phyloP scores from a whole-genome alignment of 164 flowering plant species.

The Macadamia tetraphylla region DNA sequence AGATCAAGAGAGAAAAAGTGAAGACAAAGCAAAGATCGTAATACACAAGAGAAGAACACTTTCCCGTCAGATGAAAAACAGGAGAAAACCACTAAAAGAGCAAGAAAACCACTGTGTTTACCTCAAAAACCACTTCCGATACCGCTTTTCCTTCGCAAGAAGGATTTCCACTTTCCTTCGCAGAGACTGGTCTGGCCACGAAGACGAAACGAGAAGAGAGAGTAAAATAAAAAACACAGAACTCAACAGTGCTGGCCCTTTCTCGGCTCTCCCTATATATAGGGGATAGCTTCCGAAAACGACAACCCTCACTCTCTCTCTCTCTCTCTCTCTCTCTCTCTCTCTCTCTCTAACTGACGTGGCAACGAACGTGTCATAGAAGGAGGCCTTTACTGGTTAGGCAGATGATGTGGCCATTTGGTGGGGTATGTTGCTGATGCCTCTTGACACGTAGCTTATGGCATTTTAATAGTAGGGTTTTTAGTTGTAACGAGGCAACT shows the following conservation, averaged over 20 bases:
- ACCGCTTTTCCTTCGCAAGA: not conserved
- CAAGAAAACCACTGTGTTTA: not conserved
- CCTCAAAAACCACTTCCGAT: slow-evolving; percentile 1
- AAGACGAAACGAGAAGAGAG: too few relatives aligned
- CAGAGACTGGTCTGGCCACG: too few relatives aligned
- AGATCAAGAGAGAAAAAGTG: too few relatives aligned
- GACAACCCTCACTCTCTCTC: not conserved
- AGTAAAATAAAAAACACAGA: too few relatives aligned
- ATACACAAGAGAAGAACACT: not conserved
- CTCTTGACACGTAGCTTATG: not conserved
- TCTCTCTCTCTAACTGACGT: too few relatives aligned
- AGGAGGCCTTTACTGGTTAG: not conserved
- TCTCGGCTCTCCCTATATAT: not conserved
- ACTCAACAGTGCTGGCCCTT: too few relatives aligned
- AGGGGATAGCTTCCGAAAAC: not conserved
- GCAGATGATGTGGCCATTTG: not conserved
- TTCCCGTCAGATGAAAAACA: not conserved
- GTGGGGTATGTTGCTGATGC: not conserved
- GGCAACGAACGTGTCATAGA: too few relatives aligned
- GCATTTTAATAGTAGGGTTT: not conserved
- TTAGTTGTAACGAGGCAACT: not conserved
- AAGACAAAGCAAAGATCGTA: not conserved
- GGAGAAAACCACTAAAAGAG: not conserved
- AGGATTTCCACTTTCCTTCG: not conserved
- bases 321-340: not conserved